Conservation (phyloP, 1,284 basidiomycete genomes). For the Ceratobasidium sp. region DNA sequence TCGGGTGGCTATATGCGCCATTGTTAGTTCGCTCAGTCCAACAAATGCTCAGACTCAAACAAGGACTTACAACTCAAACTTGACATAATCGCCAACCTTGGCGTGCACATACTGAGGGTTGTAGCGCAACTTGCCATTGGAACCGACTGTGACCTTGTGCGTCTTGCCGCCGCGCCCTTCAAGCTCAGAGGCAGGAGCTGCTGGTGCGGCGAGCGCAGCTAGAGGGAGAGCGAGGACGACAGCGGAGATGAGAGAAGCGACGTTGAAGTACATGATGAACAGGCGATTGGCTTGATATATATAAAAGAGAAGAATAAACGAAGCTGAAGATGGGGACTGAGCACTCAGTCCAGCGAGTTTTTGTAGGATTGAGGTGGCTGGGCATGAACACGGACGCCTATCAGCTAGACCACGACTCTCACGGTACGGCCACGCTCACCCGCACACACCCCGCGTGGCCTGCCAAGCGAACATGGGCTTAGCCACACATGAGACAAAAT, state of each 20-base stretch:
- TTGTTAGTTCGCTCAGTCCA: not conserved
- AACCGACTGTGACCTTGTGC: constrained; percentile 31
- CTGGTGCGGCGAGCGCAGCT: constrained; percentile 9
- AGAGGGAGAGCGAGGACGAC: constrained; percentile 33
- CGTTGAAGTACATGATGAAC: constrained; percentile 31
- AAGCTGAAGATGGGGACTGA: not conserved
- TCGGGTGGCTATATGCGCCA: constrained; percentile 11
- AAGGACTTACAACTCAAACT: no score
- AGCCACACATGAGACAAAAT: not conserved
- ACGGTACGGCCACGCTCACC: not conserved
- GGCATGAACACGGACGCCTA: not conserved
- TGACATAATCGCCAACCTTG: no score
- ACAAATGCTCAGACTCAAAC: no score
- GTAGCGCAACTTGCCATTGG: constrained; percentile 10
- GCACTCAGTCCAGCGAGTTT: not conserved
- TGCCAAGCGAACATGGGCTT: not conserved
- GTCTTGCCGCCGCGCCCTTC: constrained; percentile 3
- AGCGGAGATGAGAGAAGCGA: constrained; percentile 25
- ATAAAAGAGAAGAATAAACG: not conserved
- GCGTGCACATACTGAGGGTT: no score
- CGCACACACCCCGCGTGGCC: not conserved
- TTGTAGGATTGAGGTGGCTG: not conserved
- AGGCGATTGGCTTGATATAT: constrained; percentile 4
- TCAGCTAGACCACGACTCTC: not conserved
- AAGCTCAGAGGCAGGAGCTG: not conserved